These are phyloP conservation scores for Potentilla sterilis DNA, from an alignment of 306 rosid species.

Conservation along the genomic window DNA sequence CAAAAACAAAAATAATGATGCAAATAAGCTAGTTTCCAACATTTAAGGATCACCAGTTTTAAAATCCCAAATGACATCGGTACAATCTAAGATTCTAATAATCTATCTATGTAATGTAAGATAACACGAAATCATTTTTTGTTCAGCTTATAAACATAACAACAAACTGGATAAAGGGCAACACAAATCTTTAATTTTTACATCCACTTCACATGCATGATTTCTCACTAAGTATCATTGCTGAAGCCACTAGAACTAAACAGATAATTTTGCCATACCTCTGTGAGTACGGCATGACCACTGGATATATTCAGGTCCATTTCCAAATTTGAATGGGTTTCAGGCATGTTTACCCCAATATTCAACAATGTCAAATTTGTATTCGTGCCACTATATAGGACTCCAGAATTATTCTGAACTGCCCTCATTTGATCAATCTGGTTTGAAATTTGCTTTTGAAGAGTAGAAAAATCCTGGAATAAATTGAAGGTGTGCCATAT, in stretches of 20 bases:
- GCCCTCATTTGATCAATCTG: constrained; percentile 27
- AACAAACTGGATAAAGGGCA: neutral
- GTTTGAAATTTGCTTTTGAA: constrained; percentile 23
- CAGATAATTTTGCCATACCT: constrained; percentile 29
- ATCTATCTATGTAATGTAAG: neutral
- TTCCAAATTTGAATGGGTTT: constrained; percentile 24
- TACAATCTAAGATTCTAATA: no score
- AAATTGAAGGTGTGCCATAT: constrained; percentile 4
- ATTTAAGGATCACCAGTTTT: neutral
- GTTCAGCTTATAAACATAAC: neutral
- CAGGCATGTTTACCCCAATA: constrained; percentile 30
- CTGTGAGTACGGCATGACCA: constrained; percentile 11
- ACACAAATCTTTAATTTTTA: neutral
- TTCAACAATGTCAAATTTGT: constrained; percentile 19
- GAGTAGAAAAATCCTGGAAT: constrained; percentile 34
- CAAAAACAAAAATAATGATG: neutral
- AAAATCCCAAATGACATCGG: neutral
- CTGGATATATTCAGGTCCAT: constrained; percentile 16
- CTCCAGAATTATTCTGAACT: constrained; percentile 18
- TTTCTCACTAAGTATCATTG: constrained; percentile 2
- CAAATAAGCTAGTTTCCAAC: neutral
- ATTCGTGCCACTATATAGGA: constrained; percentile 16
- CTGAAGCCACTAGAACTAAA: neutral
- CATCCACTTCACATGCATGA: neutral
- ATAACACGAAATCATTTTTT: neutral